A percentile compares a stretch with the other conserved stretches of the same genome.
Conservation (phyloP, 352 stramenopile genomes). For the Halophytophthora polymorphica region DNA sequence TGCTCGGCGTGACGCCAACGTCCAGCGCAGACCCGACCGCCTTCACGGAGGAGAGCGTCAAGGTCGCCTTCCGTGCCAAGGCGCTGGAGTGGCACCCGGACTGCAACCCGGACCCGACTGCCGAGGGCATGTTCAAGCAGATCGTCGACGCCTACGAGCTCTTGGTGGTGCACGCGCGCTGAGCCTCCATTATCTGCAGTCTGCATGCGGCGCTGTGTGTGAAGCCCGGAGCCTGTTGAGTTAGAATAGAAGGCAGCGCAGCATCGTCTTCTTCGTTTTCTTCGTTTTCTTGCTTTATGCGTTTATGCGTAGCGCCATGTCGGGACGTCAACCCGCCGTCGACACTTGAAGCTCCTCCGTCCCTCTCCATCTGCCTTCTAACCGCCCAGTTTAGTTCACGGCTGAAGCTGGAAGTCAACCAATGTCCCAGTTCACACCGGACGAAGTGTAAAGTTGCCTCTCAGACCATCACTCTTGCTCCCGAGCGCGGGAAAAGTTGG, state of each 20-base stretch:
- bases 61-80: conserved; percentile 56
- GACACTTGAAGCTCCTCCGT: too few relatives aligned
- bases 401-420: too few relatives aligned
- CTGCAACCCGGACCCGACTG: conserved; percentile 80
- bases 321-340: too few relatives aligned
- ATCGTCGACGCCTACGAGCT: conserved; percentile 89
- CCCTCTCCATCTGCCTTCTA: too few relatives aligned
- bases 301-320: too few relatives aligned
- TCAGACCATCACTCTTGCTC: not conserved
- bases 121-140: conserved; percentile 81
- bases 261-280: too few relatives aligned
- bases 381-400: too few relatives aligned
- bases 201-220: too few relatives aligned
- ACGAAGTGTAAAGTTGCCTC: conserved; percentile 2
- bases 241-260: too few relatives aligned
- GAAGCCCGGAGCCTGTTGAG: too few relatives aligned
- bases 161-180: conserved; percentile 31
- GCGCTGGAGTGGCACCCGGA: conserved; percentile 92
- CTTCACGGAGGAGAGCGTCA: conserved; percentile 29
- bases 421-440: not conserved
- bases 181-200: too few relatives aligned
- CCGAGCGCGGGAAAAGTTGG: not conserved
- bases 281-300: too few relatives aligned
- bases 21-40: conserved; percentile 1
- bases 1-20: conserved; percentile 15